A percentile compares a stretch with the other conserved stretches of the same genome.
phyloP scores from a whole-genome alignment of 225 moss, liverwort and hornwort species.

The Bryoerythrophyllum caledonicum region DNA sequence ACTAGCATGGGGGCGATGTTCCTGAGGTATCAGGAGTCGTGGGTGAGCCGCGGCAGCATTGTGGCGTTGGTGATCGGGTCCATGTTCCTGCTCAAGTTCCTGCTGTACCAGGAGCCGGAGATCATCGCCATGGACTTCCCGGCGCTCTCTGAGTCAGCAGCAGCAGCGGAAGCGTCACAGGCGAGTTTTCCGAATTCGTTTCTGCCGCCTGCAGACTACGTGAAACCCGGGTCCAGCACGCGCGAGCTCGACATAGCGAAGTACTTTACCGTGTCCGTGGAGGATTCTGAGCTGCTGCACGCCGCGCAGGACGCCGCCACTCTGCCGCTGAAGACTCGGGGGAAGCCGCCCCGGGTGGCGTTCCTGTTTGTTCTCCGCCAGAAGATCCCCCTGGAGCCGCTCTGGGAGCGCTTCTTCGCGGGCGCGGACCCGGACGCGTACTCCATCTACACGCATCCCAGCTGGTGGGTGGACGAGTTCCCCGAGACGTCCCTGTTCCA shows the following conservation, averaged over 20 bases:
- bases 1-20: slow-evolving; percentile 1
- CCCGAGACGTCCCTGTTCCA: slow-evolving; percentile 25
- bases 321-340: background rate
- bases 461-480: slow-evolving; percentile 43
- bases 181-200: slow-evolving; percentile 23
- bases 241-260: slow-evolving; percentile 24
- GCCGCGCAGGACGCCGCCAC: slow-evolving; percentile 54
- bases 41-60: slow-evolving; percentile 27
- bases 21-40: slow-evolving; percentile 23
- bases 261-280: slow-evolving; percentile 34
- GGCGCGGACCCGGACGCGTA: slow-evolving; percentile 8
- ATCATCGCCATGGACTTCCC: slow-evolving; percentile 21
- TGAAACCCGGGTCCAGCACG: slow-evolving; percentile 31
- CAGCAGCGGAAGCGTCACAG: background rate
- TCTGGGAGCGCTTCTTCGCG: slow-evolving; percentile 60
- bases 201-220: slow-evolving; percentile 38
- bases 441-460: slow-evolving; percentile 53
- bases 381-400: slow-evolving; percentile 36
- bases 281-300: slow-evolving; percentile 61
- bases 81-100: slow-evolving; percentile 27
- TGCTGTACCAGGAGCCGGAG: slow-evolving; percentile 30
- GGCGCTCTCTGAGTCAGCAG: background rate
- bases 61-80: slow-evolving; percentile 5
- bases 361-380: slow-evolving; percentile 46
- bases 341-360: slow-evolving; percentile 36